Percentiles rank a stretch among this genome's conserved stretches.
phyloP scores from a whole-genome alignment of 345 rosid species.

The Trapa incisa region DNA sequence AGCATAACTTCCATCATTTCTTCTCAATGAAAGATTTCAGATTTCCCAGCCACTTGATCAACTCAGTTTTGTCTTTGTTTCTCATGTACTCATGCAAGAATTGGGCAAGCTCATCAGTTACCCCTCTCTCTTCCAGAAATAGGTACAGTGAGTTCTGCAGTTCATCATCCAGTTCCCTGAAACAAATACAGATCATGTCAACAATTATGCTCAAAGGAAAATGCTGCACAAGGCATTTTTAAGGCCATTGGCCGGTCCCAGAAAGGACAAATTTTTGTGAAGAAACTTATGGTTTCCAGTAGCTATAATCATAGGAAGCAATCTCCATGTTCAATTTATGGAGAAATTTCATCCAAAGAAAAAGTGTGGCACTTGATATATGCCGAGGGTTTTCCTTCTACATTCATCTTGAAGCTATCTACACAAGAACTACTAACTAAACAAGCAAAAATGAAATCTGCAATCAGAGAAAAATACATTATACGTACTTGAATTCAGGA shows the following conservation, averaged over 20 bases:
- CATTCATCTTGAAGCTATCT: background rate
- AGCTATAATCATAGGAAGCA: background rate
- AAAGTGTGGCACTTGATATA: background rate
- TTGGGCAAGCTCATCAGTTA: constrained; percentile 49
- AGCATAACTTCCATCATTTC: constrained; percentile 1
- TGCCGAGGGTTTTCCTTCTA: background rate
- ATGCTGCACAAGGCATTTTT: background rate
- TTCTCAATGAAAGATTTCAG: constrained; percentile 61
- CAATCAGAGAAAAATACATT: background rate
- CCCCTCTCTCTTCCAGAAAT: constrained; percentile 56
- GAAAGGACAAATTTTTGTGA: background rate
- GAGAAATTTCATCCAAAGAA: background rate
- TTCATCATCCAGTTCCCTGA: constrained; percentile 76
- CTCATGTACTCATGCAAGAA: constrained; percentile 72
- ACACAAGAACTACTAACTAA: background rate
- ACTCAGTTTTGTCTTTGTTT: constrained; percentile 62
- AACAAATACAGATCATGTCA: constrained; percentile 12
- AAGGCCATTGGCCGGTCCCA: background rate
- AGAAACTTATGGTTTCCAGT: background rate
- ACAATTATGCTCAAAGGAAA: background rate
- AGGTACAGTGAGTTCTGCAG: constrained; percentile 58
- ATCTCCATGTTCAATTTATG: background rate
- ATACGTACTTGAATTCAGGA: constrained; percentile 64
- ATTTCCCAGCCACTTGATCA: constrained; percentile 56
- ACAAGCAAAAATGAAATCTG: background rate